Percentiles rank a stretch among this genome's conserved stretches.
Conservation (phyloP, 2,329 filamentous ascomycete genomes). For the Myotisia sp. region DNA sequence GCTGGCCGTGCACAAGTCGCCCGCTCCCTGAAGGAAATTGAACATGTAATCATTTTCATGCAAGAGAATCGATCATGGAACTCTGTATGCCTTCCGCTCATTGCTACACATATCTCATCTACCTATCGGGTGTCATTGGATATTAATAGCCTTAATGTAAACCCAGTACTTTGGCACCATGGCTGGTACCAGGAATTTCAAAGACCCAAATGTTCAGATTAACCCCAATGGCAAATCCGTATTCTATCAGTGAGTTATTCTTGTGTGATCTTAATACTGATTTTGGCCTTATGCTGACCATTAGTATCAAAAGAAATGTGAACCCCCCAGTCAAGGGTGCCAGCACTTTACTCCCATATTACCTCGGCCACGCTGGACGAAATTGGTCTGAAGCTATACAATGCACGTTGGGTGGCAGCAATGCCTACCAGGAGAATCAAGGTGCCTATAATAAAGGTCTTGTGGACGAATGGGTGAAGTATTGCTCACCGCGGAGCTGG, state of each 20-base stretch:
- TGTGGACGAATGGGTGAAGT: constrained; percentile 41
- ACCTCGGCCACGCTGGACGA: constrained; percentile 42
- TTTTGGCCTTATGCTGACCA: too few relatives aligned
- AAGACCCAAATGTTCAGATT: constrained; percentile 41
- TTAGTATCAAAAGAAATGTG: too few relatives aligned
- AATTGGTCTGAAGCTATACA: constrained; percentile 39
- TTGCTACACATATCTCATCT: neutral
- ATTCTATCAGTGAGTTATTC: constrained; percentile 34
- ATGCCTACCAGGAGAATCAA: constrained; percentile 41
- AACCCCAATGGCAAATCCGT: constrained; percentile 33
- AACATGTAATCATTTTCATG: constrained; percentile 47
- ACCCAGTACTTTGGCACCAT: constrained; percentile 41
- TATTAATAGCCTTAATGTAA: neutral
- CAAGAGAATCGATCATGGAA: constrained; percentile 36
- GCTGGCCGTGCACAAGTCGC: constrained; percentile 15
- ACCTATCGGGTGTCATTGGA: neutral
- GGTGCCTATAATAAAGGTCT: constrained; percentile 37
- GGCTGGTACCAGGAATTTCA: constrained; percentile 42
- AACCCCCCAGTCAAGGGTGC: constrained; percentile 29
- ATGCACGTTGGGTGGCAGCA: constrained; percentile 39
- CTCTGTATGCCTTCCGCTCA: constrained; percentile 15
- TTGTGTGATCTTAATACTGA: neutral
- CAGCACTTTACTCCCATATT: constrained; percentile 38
- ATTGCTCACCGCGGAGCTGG: constrained; percentile 42
- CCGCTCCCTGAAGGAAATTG: constrained; percentile 36